Evolutionary conservation across 2,329 filamentous ascomycete genomes (phyloP).

Genomic region (Xylaria sp.): DNA sequence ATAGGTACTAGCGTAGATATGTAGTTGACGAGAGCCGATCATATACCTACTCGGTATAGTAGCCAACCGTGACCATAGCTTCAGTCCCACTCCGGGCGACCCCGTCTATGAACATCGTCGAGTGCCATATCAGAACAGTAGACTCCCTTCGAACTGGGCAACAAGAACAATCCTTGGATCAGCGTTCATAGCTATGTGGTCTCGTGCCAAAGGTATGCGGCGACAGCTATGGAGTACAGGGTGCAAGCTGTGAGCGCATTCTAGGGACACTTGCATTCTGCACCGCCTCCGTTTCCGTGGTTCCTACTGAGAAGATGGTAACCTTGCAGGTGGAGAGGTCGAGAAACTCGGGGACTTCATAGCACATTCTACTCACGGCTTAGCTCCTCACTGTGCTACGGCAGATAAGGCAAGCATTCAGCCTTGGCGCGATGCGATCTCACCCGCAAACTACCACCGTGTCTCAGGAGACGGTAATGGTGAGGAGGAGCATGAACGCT

Average conservation of each 20-base stretch:
- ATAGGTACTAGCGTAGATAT: background rate
- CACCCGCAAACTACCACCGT: constrained; percentile 33
- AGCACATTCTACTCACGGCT: constrained; percentile 49
- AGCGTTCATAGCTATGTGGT: background rate
- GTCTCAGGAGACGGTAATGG: constrained; percentile 9
- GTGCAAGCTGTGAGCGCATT: constrained; percentile 22
- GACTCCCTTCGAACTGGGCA: background rate
- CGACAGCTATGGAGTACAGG: constrained; percentile 10
- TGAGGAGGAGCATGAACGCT: constrained; percentile 7
- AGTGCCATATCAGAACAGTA: background rate
- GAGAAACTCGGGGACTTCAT: constrained; percentile 31
- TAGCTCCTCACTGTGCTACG: constrained; percentile 39
- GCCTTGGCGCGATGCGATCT: constrained; percentile 41
- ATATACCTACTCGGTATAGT: constrained; percentile 1
- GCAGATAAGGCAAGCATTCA: constrained; percentile 35
- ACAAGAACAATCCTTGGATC: background rate
- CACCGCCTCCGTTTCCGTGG: constrained; percentile 20
- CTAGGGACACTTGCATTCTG: constrained; percentile 15
- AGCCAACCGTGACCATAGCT: constrained; percentile 31
- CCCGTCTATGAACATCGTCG: background rate
- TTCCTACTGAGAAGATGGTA: background rate
- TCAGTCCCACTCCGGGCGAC: constrained; percentile 1
- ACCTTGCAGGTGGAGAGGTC: constrained; percentile 25
- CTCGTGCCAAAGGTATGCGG: constrained; percentile 6
- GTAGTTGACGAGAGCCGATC: constrained; percentile 16